Evolutionary conservation across 208 protist species (phyloP), one percentile per base, ranked within the genome.

Genomic region (Acanthamoeba lenticulata): DNA sequence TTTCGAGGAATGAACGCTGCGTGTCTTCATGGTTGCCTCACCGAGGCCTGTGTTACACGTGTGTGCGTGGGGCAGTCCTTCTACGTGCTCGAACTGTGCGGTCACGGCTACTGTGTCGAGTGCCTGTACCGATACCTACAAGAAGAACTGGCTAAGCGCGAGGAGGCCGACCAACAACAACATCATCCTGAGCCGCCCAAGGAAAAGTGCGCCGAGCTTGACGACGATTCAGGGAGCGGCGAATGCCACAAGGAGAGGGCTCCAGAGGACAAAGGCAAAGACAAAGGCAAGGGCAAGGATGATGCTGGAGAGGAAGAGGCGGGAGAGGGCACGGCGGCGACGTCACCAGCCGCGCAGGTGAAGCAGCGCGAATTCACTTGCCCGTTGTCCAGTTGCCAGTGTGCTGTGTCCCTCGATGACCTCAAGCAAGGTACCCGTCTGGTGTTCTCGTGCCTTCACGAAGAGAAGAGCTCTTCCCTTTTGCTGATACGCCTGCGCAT

Each of bases 21-120:
- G 5, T 74, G 32, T 38, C 65, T 38, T 74, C 65, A 13, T 21
- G 0, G 40, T n/a, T 79, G 4, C 0, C 13, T 79, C 34, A 47
- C 15, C 69, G 11, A 17, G 45, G 9, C 15, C 9, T 55, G 47
- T 55, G 15, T 4, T 19, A 19, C 47, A 24, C 29, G 15, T 52
- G 27, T 85, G 11, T 9, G 27, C 5, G 40, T 17, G 5, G 13
- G 29, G 36, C 4, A 74, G 65, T 34, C 65, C 65, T 74, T 74
- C 65, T 74, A 74, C 19, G 36, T 74, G 29, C 65, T 74, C 29
- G 65, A 74, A n/a, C 65, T 74, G 29, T 88, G 77, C 47, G 77
- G 77, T 9, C 77, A 88, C 52, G 77, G 77, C 40, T 88, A 88
- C 47, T 88, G 77, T 36, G 77, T 88, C 6, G 77, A 88, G 77